Conservation (phyloP, 2,329 filamentous ascomycete species). For the Alternaria gaisen region DNA sequence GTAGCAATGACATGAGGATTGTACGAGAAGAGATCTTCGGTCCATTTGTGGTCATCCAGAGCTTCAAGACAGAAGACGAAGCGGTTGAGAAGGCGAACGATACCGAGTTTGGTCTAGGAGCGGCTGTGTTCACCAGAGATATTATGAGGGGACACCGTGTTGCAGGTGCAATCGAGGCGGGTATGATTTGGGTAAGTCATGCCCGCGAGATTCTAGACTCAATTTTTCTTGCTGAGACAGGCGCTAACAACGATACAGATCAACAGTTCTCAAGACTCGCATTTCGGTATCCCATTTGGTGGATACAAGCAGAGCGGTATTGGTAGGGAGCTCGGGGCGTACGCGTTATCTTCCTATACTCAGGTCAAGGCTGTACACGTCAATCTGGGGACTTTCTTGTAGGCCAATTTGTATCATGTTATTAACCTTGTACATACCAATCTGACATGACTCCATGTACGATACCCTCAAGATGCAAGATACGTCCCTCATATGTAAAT, state of each 20-base stretch:
- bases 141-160: not conserved
- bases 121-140: constrained; percentile 17
- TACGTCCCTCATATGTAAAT: not conserved
- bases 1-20: constrained; percentile 55
- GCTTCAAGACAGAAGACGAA: constrained; percentile 63
- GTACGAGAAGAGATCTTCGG: not conserved
- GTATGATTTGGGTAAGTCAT: constrained; percentile 48
- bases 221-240: not conserved
- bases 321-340: constrained; percentile 38
- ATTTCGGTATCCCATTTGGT: constrained; percentile 37
- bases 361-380: constrained; percentile 30
- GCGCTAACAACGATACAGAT: not conserved
- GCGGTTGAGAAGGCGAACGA: constrained; percentile 56
- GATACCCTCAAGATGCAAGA: not conserved
- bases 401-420: not conserved
- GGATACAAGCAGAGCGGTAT: constrained; percentile 43
- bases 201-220: too few species aligned
- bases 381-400: not conserved
- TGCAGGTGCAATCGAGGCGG: constrained; percentile 21
- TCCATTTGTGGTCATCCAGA: not conserved
- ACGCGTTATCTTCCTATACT: constrained; percentile 37
- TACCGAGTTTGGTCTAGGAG: constrained; percentile 58
- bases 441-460: not conserved
- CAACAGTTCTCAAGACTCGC: constrained; percentile 8
- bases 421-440: not conserved